A percentile compares a stretch with the other conserved stretches of the same genome.
phyloP scores from a whole-genome alignment of 441 rosid genomes.

The Biscutella auriculata region DNA sequence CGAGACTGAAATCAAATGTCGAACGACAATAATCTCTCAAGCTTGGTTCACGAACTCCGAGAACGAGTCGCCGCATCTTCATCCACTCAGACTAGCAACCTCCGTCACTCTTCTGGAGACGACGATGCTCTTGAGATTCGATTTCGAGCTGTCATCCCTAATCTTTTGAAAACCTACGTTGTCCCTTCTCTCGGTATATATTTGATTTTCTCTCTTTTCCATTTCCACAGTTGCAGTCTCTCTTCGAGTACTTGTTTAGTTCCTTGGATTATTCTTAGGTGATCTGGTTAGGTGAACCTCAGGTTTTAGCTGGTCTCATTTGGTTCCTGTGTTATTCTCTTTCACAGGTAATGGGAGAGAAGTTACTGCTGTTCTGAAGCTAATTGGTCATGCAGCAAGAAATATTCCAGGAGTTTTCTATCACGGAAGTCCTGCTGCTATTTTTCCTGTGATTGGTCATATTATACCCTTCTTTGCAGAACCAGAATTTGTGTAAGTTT shows the following conservation, averaged over 20 bases:
- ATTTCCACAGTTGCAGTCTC: not conserved
- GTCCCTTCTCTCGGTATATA: constrained; percentile 57
- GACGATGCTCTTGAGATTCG: constrained; percentile 57
- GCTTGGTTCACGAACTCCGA: constrained; percentile 83
- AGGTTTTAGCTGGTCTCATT: not conserved
- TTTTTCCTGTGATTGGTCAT: constrained; percentile 71
- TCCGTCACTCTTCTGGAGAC: constrained; percentile 22
- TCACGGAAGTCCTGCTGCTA: constrained; percentile 62
- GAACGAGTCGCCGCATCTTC: constrained; percentile 77
- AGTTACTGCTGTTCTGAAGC: constrained; percentile 77
- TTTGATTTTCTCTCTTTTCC: too few relatives aligned
- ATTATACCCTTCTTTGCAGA: constrained; percentile 78
- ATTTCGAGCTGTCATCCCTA: constrained; percentile 73
- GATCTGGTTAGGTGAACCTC: constrained; percentile 3
- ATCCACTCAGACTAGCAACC: constrained; percentile 35
- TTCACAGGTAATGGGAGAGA: constrained; percentile 69
- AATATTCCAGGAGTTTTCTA: constrained; percentile 74
- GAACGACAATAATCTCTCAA: constrained; percentile 46
- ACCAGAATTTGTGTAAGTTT: constrained; percentile 65
- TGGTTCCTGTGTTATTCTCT: not conserved
- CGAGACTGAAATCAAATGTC: constrained; percentile 22
- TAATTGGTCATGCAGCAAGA: constrained; percentile 64
- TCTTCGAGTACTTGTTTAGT: not conserved
- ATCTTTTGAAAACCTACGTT: constrained; percentile 63
- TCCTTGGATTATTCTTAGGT: not conserved